A percentile compares a stretch with the other conserved stretches of the same genome.
Evolutionary conservation across 768 basidiomycete genomes (phyloP).

Genomic region (Agaricus sinodeliciosus): DNA sequence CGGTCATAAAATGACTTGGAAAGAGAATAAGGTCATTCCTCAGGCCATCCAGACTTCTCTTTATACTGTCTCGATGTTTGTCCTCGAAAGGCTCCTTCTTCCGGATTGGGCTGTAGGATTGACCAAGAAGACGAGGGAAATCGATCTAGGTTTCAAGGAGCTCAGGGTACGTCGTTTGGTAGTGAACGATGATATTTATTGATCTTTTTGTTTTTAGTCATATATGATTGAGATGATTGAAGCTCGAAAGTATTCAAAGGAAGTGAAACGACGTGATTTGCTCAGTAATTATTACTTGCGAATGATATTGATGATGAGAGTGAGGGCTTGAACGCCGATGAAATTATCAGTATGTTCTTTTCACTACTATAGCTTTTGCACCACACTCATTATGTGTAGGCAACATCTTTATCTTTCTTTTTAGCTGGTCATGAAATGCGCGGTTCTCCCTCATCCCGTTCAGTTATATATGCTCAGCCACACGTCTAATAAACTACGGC

Average conservation of each 20-base stretch:
- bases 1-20: slow-evolving; percentile 39
- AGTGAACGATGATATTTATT: neutral
- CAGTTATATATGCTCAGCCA: neutral
- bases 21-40: slow-evolving; percentile 26
- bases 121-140: slow-evolving; percentile 22
- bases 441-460: neutral
- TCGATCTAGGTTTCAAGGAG: slow-evolving; percentile 32
- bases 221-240: slow-evolving; percentile 49
- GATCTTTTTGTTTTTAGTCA: slow-evolving; percentile 8
- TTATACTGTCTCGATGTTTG: slow-evolving; percentile 26
- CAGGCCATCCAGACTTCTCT: slow-evolving; percentile 37
- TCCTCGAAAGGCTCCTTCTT: slow-evolving; percentile 24
- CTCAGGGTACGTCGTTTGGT: slow-evolving; percentile 23
- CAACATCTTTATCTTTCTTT: slow-evolving; percentile 39
- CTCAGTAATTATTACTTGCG: slow-evolving; percentile 43
- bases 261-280: slow-evolving; percentile 39
- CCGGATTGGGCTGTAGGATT: slow-evolving; percentile 29
- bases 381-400: slow-evolving; percentile 14
- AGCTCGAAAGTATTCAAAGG: slow-evolving; percentile 26
- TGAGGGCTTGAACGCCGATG: slow-evolving; percentile 29
- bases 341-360: slow-evolving; percentile 26
- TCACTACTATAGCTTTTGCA: neutral
- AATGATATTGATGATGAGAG: slow-evolving; percentile 27
- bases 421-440: slow-evolving; percentile 52
- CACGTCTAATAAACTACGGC: slow-evolving; percentile 24